A percentile compares a stretch with the other conserved stretches of the same genome.
Evolutionary conservation across 2,329 filamentous ascomycete genomes (phyloP).

Genomic region (Nigrograna mackinnonii): DNA sequence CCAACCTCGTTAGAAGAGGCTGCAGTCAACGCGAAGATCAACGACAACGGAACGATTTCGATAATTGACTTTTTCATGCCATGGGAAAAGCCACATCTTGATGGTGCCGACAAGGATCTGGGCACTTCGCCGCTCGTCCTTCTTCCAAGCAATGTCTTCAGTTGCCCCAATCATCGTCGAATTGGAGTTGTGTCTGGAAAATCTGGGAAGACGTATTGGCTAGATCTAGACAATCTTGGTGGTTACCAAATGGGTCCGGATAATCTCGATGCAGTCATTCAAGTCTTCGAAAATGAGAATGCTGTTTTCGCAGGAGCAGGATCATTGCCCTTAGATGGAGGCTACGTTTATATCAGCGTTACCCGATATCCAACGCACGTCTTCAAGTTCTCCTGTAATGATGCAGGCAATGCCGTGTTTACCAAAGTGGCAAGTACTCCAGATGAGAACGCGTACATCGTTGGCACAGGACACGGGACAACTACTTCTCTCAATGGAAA

Average conservation of each 20-base stretch:
- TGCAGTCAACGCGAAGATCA: slow-evolving; percentile 53
- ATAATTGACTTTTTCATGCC: slow-evolving; percentile 57
- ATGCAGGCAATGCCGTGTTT: slow-evolving; percentile 55
- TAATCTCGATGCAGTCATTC: slow-evolving; percentile 48
- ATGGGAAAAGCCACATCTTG: slow-evolving; percentile 52
- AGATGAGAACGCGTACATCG: slow-evolving; percentile 54
- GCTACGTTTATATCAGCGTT: slow-evolving; percentile 56
- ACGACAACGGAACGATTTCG: slow-evolving; percentile 46
- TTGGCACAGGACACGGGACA: slow-evolving; percentile 62
- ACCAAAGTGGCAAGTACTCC: slow-evolving; percentile 57
- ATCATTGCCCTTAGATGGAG: slow-evolving; percentile 51
- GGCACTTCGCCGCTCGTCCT: slow-evolving; percentile 51
- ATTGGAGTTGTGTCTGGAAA: slow-evolving; percentile 56
- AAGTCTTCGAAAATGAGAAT: slow-evolving; percentile 52
- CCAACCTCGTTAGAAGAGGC: slow-evolving; percentile 54
- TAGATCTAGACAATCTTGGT: slow-evolving; percentile 54
- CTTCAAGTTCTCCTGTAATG: slow-evolving; percentile 61
- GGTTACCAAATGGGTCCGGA: slow-evolving; percentile 53
- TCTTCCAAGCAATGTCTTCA: slow-evolving; percentile 47
- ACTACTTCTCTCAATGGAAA: slow-evolving; percentile 59
- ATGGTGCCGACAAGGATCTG: slow-evolving; percentile 55
- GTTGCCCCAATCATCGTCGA: slow-evolving; percentile 48
- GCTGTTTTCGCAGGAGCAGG: slow-evolving; percentile 55
- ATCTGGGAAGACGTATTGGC: slow-evolving; percentile 54
- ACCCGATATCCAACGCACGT: slow-evolving; percentile 60